Evolutionary conservation across 768 basidiomycete species (phyloP), one percentile per base, ranked within the genome.

Genomic region (Trametes sanguinea): DNA sequence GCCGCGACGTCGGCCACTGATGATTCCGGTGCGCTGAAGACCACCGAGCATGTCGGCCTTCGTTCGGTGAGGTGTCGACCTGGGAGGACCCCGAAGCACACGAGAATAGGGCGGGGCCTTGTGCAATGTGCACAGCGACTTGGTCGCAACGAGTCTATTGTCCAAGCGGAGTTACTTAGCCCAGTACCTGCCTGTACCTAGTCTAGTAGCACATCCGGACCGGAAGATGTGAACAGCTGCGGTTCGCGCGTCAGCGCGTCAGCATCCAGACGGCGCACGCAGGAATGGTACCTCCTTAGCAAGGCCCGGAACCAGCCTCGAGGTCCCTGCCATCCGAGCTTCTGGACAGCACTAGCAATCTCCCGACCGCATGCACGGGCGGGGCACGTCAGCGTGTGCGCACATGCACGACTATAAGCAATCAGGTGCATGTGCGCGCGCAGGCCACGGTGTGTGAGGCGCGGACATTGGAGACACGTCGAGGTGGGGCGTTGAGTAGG

Each of bases 401-500:
- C 42, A 22, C 2, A 13, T 13, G 42, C 42, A 5, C 13, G n/a
- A 43, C 13, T 14, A 6, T 5, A 16, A 43, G 13, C 39, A 7
- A 8, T n/a, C 42, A 43, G 13, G 2, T 14, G 13, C 5, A 2
- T 14, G 42, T 9, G 42, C 13, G 42, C 2, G 42, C 14, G 42
- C 35, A 37, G 35, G 11, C 42, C 42, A 43, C 42, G n/a, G 3
- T 43, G n/a, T 37, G 35, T 1, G 35, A 37, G 0, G 35, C 22
- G 22, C 22, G 22, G 22, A 22, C 22, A 37, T 37, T 37, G 35
- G 11, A 7, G 30, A 33, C 29, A 33, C 29, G 35, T 2, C 9
- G 52, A n/a, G 35, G 61, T 56, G 61, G 61, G 40, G 61, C 54
- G 50, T 62, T 56, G 50, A 62, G 54, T 62, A 62, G 54, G 61